Evolutionary conservation across 176 grass and related monocot species (phyloP), one percentile per base, ranked within the genome.

Genomic region (Saccharum spontaneum): DNA sequence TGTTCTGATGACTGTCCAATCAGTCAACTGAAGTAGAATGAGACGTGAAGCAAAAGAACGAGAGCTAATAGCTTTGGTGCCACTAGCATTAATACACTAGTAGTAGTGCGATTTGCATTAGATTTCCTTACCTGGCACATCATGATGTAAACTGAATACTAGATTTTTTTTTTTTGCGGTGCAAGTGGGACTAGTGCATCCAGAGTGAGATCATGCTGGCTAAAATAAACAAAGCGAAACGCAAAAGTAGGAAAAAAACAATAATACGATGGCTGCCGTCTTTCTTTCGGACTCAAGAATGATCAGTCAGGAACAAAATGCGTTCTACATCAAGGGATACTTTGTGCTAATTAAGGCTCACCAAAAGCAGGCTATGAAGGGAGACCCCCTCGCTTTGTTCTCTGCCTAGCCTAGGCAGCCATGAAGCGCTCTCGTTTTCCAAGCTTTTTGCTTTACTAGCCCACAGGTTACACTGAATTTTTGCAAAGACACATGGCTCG

Each of bases 101-200:
- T n/a, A 8, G 4, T 64, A 64, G 11, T 18, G 80, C 80, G 75
- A 87, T 75, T 87, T 83, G 80, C 84, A 83, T 38, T 87, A 90
- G 61, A 84, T 83, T 90, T 3, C 40, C 15, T 38, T 78, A 22
- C 31, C 30, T 13, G 77, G 63, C 64, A 41, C 64, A 31, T n/a
- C 41, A 80, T 84, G 89, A 84, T 87, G 89, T 69, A 49, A 87
- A 87, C 80, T 43, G 69, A 44, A 40, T 60, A 67, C 62, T 82
- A 31, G 59, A 73, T 24, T 11, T 61, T 11, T 3, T 28, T 28
- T 86, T 90, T 48, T 83, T 67, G 80, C 57, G 38, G 73, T 68
- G 68, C 75, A 87, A 90, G 75, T 65, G 26, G 84, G 85, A 40
- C 69, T 80, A 36, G 69, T 76, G 84, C 85, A 4, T 41, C 49